These are phyloP conservation scores for Fragaria ananassa DNA, from an alignment of 306 rosid genomes.

Conservation along the genomic window DNA sequence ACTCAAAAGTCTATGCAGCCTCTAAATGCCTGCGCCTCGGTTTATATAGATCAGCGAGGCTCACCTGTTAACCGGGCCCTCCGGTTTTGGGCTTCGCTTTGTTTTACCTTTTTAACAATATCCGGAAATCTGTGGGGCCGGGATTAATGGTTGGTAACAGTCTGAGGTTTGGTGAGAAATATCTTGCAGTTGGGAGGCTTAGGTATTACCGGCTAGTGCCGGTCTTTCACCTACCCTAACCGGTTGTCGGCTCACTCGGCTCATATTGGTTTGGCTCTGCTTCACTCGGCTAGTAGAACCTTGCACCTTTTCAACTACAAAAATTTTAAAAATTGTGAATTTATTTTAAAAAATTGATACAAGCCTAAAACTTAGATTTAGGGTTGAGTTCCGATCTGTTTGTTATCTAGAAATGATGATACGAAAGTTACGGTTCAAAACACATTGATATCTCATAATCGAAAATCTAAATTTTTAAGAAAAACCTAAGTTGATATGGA, in stretches of 20 bases:
- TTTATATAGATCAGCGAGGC: slow-evolving; percentile 37
- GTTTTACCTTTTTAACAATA: not conserved
- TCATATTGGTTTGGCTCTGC: slow-evolving; percentile 6
- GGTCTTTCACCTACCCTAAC: slow-evolving; percentile 47
- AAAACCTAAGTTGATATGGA: not conserved
- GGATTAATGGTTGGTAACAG: slow-evolving; percentile 23
- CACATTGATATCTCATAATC: not conserved
- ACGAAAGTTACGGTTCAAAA: not conserved
- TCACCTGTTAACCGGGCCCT: slow-evolving; percentile 35
- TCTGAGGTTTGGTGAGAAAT: slow-evolving; percentile 41
- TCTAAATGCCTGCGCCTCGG: not conserved
- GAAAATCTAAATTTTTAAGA: not conserved
- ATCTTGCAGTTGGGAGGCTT: not conserved
- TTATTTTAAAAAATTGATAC: too few relatives aligned
- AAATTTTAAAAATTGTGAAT: too few relatives aligned
- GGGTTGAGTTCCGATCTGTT: not conserved
- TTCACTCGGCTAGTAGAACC: not conserved
- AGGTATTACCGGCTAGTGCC: slow-evolving; percentile 34
- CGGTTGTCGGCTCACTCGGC: slow-evolving; percentile 29
- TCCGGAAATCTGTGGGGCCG: not conserved
- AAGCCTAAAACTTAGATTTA: too few relatives aligned
- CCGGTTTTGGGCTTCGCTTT: slow-evolving; percentile 13
- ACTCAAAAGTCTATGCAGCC: slow-evolving; percentile 1
- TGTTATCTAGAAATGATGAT: too few relatives aligned
- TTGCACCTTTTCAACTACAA: too few relatives aligned